Evolutionary conservation across 2,329 filamentous ascomycete genomes (phyloP).

Genomic region (Magnaporthiopsis rhizophila): DNA sequence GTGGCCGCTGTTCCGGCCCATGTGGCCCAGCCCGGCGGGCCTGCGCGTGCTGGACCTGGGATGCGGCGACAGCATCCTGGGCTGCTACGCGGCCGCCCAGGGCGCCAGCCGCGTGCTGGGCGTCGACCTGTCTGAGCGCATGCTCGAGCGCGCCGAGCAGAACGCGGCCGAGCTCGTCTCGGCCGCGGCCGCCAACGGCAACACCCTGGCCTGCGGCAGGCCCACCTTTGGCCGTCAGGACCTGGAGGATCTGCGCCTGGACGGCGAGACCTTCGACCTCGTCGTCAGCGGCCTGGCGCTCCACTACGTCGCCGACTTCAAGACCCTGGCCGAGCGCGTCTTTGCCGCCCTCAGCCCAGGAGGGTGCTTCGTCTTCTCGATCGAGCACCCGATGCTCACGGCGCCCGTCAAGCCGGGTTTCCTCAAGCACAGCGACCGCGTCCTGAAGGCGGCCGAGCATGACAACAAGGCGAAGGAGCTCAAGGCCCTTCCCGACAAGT

Average conservation of each 20-base stretch:
- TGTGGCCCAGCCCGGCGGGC: conserved; percentile 27
- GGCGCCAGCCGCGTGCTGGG: conserved; percentile 27
- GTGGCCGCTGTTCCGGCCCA: conserved; percentile 32
- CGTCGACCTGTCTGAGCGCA: conserved; percentile 31
- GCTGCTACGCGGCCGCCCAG: conserved; percentile 30
- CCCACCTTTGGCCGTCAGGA: conserved; percentile 23
- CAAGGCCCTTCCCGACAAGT: too few species aligned
- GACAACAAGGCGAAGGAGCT: background rate
- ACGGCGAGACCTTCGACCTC: conserved; percentile 24
- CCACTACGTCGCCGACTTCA: conserved; percentile 30
- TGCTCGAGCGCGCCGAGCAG: conserved; percentile 5
- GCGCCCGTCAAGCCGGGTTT: conserved; percentile 27
- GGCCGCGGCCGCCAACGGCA: background rate
- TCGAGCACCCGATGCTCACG: conserved; percentile 40
- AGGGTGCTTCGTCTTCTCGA: conserved; percentile 32
- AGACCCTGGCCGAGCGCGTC: conserved; percentile 23
- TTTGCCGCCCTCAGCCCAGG: conserved; percentile 22
- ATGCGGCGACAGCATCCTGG: conserved; percentile 39
- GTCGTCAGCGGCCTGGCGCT: conserved; percentile 33
- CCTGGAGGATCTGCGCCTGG: conserved; percentile 23
- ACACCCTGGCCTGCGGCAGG: background rate
- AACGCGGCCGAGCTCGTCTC: background rate
- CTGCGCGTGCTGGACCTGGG: conserved; percentile 33
- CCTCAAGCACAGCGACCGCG: conserved; percentile 3
- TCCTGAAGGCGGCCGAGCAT: too few species aligned